A percentile compares a stretch with the other conserved stretches of the same genome.
Conservation (phyloP, 257 asterid genomes). For the Striga asiatica region DNA sequence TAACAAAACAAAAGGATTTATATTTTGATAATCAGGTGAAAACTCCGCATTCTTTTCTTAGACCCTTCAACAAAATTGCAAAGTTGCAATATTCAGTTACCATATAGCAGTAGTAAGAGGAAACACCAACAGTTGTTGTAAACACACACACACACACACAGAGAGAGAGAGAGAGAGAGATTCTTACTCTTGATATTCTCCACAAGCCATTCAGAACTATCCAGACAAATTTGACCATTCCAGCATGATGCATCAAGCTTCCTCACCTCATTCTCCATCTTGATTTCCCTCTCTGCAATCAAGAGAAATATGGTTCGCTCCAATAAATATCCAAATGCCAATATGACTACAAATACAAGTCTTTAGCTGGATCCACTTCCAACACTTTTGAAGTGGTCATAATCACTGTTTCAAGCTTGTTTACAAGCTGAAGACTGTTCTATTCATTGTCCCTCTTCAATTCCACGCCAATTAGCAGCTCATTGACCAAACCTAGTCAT, state of each 20-base stretch:
- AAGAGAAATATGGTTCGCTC: too few relatives aligned
- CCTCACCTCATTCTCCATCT: conserved; percentile 35
- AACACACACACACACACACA: not conserved
- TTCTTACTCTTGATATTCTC: conserved; percentile 44
- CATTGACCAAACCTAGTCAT: not conserved
- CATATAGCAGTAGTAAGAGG: not conserved
- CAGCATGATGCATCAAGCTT: conserved; percentile 17
- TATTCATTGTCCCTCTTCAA: not conserved
- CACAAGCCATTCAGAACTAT: conserved; percentile 32
- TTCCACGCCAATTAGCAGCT: not conserved
- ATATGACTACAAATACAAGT: too few relatives aligned
- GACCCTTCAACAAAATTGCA: too few relatives aligned
- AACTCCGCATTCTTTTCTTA: too few relatives aligned
- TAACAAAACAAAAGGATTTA: too few relatives aligned
- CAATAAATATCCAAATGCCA: too few relatives aligned
- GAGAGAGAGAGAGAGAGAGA: conserved; percentile 10
- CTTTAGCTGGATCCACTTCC: conserved; percentile 4
- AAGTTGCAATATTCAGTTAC: not conserved
- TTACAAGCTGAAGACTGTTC: not conserved
- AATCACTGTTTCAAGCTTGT: not conserved
- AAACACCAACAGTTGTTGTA: not conserved
- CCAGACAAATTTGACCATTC: conserved; percentile 14
- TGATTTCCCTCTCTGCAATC: conserved; percentile 14
- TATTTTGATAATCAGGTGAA: too few relatives aligned
- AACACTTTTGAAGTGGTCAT: not conserved